A percentile compares a stretch with the other conserved stretches of the same genome.
phyloP scores from a whole-genome alignment of 2,329 filamentous ascomycete species.

The Neonectria neomacrospora region DNA sequence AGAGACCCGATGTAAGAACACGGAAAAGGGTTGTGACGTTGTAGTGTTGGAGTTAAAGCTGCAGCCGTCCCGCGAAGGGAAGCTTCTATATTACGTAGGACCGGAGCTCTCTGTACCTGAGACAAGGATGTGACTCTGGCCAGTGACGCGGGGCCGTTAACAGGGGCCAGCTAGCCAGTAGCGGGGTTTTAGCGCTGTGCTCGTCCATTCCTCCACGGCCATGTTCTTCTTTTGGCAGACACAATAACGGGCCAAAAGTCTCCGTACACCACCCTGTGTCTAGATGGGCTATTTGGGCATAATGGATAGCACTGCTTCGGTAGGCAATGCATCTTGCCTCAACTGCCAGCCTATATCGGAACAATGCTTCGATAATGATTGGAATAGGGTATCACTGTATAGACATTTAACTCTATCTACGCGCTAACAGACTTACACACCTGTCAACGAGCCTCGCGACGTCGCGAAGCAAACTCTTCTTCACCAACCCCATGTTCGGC shows the following conservation, averaged over 20 bases:
- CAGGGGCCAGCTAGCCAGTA: not conserved
- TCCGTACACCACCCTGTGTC: too few relatives aligned
- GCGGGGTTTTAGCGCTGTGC: constrained; percentile 1
- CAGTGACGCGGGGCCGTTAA: not conserved
- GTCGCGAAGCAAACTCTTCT: constrained; percentile 30
- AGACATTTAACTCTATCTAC: constrained; percentile 11
- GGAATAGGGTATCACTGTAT: constrained; percentile 36
- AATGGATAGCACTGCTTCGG: not conserved
- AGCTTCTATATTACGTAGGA: constrained; percentile 17
- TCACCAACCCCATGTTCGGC: constrained; percentile 95
- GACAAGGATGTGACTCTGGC: constrained; percentile 17
- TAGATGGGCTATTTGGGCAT: too few relatives aligned
- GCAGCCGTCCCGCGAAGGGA: not conserved
- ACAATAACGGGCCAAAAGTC: too few relatives aligned
- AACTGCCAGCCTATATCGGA: not conserved
- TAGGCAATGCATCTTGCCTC: not conserved
- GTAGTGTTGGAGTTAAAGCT: constrained; percentile 3
- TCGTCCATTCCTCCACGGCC: not conserved
- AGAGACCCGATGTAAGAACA: not conserved
- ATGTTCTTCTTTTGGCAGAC: too few relatives aligned
- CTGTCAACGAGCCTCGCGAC: not conserved
- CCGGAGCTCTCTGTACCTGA: constrained; percentile 21
- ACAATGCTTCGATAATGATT: not conserved
- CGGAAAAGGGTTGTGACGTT: not conserved
- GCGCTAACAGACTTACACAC: not conserved